These are phyloP conservation scores for Saprolegnia parasitica DNA, from an alignment of 352 stramenopile species.

Conservation along the genomic window DNA sequence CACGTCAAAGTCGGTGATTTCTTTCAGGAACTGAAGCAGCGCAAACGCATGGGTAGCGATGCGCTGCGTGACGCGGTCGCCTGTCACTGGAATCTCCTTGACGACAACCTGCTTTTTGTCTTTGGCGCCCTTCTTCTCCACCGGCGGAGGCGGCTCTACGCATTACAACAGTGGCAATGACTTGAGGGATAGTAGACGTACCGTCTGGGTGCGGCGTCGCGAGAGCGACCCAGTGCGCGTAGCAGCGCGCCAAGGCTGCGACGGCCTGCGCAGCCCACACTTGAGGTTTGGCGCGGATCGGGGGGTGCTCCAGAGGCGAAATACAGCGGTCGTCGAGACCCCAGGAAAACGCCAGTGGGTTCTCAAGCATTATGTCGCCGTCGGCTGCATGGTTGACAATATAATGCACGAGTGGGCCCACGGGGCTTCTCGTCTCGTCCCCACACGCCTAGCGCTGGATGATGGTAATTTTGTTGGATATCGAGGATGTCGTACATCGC, in stretches of 20 bases:
- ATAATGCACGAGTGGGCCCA: not conserved
- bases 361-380: not conserved
- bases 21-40: slow-evolving; percentile 4
- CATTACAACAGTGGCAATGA: not conserved
- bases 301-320: not conserved
- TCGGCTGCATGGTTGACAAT: slow-evolving; percentile 3
- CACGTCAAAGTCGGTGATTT: slow-evolving; percentile 17
- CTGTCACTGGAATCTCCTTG: slow-evolving; percentile 2
- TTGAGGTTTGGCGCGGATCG: slow-evolving; percentile 4
- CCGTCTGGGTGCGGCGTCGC: not conserved
- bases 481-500: not conserved
- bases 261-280: slow-evolving; percentile 16
- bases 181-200: slow-evolving; percentile 1
- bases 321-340: slow-evolving; percentile 9
- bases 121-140: slow-evolving; percentile 20
- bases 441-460: slow-evolving; percentile 15
- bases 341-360: slow-evolving; percentile 9
- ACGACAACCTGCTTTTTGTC: slow-evolving; percentile 16
- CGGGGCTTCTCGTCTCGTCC: slow-evolving; percentile 19
- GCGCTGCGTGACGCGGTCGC: slow-evolving; percentile 11
- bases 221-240: not conserved
- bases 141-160: slow-evolving; percentile 8
- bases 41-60: slow-evolving; percentile 8
- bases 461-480: not conserved
- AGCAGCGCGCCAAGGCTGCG: not conserved